phyloP scores from a whole-genome alignment of 139 green algal genomes.

The Spirogloea muscicola region DNA sequence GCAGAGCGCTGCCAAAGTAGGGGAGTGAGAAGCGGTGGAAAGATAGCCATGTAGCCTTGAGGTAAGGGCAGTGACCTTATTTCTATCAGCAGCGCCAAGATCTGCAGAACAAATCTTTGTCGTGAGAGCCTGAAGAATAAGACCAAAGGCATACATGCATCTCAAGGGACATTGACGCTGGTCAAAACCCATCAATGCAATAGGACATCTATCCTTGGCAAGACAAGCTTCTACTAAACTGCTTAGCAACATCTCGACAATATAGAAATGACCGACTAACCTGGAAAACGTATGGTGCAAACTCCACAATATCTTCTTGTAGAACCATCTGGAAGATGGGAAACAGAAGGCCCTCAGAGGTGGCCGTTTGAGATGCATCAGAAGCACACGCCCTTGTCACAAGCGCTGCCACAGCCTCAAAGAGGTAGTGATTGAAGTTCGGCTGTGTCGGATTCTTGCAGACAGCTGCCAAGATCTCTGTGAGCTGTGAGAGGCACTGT shows the following conservation, averaged over 20 bases:
- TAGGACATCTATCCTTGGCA: too few relatives aligned
- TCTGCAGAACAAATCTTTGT: too few relatives aligned
- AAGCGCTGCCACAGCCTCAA: constrained; percentile 89
- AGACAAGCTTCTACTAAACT: too few relatives aligned
- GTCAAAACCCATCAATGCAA: too few relatives aligned
- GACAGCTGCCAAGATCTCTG: constrained; percentile 70
- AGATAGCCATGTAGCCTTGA: constrained; percentile 74
- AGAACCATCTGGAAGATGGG: constrained; percentile 86
- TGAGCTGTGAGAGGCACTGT: constrained; percentile 58
- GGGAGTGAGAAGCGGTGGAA: constrained; percentile 81
- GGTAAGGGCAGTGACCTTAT: constrained; percentile 59
- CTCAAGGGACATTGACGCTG: too few relatives aligned
- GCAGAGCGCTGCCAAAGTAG: constrained; percentile 84
- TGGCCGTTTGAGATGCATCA: constrained; percentile 53
- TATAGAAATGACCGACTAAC: too few relatives aligned
- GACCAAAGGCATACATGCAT: too few relatives aligned
- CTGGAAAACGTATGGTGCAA: constrained; percentile 60
- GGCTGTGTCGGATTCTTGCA: constrained; percentile 91
- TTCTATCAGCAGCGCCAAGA: constrained; percentile 79
- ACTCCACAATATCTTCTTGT: constrained; percentile 70
- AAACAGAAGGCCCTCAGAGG: constrained; percentile 83
- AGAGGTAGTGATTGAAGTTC: constrained; percentile 97
- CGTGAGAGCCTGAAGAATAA: too few relatives aligned
- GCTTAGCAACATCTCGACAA: too few relatives aligned
- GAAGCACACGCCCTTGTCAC: constrained; percentile 51